Evolutionary conservation across 2,329 filamentous ascomycete species (phyloP).

Genomic region (Monilinia laxa): DNA sequence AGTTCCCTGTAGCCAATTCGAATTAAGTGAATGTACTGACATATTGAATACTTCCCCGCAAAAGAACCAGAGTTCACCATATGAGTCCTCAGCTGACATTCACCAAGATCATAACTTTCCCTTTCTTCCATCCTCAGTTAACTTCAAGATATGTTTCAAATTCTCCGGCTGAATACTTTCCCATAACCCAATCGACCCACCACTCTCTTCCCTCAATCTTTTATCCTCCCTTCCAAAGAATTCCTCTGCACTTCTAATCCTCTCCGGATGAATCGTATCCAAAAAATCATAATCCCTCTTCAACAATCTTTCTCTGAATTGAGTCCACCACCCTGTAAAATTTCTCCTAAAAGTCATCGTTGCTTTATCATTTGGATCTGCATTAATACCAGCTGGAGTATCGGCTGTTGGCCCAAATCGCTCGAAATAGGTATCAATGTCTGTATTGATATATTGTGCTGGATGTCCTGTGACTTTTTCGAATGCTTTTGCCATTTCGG

Average conservation of each 20-base stretch:
- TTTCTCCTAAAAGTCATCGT: constrained; percentile 47
- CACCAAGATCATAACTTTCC: constrained; percentile 27
- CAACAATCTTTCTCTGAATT: constrained; percentile 47
- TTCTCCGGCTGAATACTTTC: constrained; percentile 39
- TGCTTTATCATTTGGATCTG: constrained; percentile 41
- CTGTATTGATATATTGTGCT: constrained; percentile 44
- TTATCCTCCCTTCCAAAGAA: constrained; percentile 48
- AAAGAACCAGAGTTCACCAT: background rate
- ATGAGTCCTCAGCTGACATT: background rate
- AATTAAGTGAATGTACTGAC: background rate
- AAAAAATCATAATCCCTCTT: constrained; percentile 50
- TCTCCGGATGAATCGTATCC: constrained; percentile 51
- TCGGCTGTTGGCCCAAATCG: constrained; percentile 28
- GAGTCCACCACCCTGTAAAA: constrained; percentile 53
- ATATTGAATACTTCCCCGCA: background rate
- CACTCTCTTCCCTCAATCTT: constrained; percentile 33
- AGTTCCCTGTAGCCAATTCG: background rate
- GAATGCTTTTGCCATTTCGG: constrained; percentile 46
- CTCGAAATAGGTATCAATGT: constrained; percentile 42
- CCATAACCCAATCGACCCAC: constrained; percentile 40
- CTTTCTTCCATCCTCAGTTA: constrained; percentile 35
- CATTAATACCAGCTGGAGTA: constrained; percentile 41
- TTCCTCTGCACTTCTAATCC: constrained; percentile 51
- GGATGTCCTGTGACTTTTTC: constrained; percentile 45
- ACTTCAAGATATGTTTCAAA: constrained; percentile 36